Base-by-base conservation (phyloP, 768 basidiomycete species). In the Cystobasidium onofrii region DNA sequence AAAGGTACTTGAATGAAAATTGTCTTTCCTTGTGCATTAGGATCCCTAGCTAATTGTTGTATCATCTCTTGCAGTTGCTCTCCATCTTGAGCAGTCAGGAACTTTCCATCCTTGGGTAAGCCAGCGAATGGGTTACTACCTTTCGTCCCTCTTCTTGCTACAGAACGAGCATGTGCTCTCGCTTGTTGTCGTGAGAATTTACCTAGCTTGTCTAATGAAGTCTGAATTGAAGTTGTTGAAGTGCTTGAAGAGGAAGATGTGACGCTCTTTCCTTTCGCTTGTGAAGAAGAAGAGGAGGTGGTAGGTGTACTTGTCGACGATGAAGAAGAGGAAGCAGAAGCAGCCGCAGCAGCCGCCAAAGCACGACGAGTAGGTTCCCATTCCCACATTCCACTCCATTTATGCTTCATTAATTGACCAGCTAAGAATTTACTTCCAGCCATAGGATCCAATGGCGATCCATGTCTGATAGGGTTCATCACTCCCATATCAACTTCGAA, bases 351-450 rank as follows among this genome's bases (percentile, higher is more conserved):
- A 55, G 50, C 52, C 2, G 29, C 54, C 20, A 71, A 44, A 36
- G 69, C 69, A 27, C 39, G 50, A 44, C 55, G 55, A 20, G 36
- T 44, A 33, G 33, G 52, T 55, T 71, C 69, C 50, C 50, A 71
- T 31, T 71, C 69, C 69, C 69, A 71, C 44, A 60, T 57, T 36
- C 36, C 52, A 36, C 34, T 36, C 69, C 69, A 71, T 44, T 71
- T 36, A 39, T 44, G 23, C 54, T 71, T 71, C 29, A 39, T 60
- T 18, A 61, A 36, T n/a, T 71, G 54, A 12, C 55, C 33, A 60
- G 36, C 27, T 2, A 71, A 31, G 44, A 71, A 71, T 34, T 46
- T 52, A 60, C 29, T 60, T 60, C 57, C 57, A 6, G 33, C 25
- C 25, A 34, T 60, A 15, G 57, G 57, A 60, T 60, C 57, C 15